Percentiles rank a stretch among this genome's conserved stretches.
Evolutionary conservation across 108 stramenopile genomes (phyloP).

Genomic region (Pseudonitzschia delicatissima): DNA sequence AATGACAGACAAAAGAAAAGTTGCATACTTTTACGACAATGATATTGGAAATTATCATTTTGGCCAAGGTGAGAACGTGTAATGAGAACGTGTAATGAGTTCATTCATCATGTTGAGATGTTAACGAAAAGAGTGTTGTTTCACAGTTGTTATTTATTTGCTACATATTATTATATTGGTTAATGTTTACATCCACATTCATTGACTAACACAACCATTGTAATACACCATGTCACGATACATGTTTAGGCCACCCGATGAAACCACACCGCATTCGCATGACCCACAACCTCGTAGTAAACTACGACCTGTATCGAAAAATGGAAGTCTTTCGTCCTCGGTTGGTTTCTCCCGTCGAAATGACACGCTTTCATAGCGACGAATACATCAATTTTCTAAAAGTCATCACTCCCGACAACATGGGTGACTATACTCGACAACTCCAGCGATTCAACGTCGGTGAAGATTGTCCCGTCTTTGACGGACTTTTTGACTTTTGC

Average conservation of each 20-base stretch:
- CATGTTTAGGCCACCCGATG: constrained; percentile 95
- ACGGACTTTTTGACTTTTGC: constrained; percentile 94
- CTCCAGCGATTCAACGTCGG: constrained; percentile 92
- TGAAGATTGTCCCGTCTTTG: constrained; percentile 97
- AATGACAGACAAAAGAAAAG: constrained; percentile 56
- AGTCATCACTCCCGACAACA: constrained; percentile 84
- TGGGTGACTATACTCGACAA: constrained; percentile 48
- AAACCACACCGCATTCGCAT: constrained; percentile 95
- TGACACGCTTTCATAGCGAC: constrained; percentile 88
- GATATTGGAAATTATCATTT: constrained; percentile 63
- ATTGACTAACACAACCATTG: too few species aligned
- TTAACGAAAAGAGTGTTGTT: too few species aligned
- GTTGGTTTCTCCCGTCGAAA: constrained; percentile 77
- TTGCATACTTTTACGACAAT: constrained; percentile 91
- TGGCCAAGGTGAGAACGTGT: background rate
- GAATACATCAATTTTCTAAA: constrained; percentile 91
- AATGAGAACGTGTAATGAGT: background rate
- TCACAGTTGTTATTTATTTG: too few species aligned
- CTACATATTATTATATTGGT: too few species aligned
- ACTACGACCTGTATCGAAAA: constrained; percentile 92
- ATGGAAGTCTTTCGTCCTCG: constrained; percentile 96
- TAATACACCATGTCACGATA: constrained; percentile 84
- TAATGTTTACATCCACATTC: too few species aligned
- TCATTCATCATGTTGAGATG: background rate
- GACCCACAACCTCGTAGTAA: constrained; percentile 92